Evolutionary conservation across 2,329 filamentous ascomycete species (phyloP), one percentile per base, ranked within the genome.

Genomic region (Westerdykella sp.): DNA sequence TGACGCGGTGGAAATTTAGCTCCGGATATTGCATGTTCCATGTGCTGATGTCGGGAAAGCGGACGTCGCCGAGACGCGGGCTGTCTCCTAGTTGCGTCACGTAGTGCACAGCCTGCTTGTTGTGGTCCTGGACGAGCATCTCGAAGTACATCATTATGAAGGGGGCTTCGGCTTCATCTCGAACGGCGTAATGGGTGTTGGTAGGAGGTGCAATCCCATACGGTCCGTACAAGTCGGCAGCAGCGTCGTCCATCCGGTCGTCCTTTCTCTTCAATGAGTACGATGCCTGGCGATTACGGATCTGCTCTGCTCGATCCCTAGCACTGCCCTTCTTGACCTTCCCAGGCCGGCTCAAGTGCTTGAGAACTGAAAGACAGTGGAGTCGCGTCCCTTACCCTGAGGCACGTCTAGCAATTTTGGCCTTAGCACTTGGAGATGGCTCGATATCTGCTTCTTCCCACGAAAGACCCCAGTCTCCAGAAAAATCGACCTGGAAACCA

Each of bases 401-500:
- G 73, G 71, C 47, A 78, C 72, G 5, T 72, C 69, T 48, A 70
- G 69, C 31, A 81, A 65, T 46, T 78, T 75, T 11, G 70, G 72
- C 57, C 79, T 79, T 15, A 83, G 67, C 2, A 82, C 78, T 60
- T 83, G 79, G 21, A 82, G 73, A 56, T 83, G 79, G 53, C 79
- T 83, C 0, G 79, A 82, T 4, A 83, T 76, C 55, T 82, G 77
- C 59, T 83, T 83, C 40, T 79, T 69, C 13, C 62, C 65, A 41
- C 79, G 69, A 21, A 54, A 56, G 43, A 73, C 73, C 16, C 78
- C 77, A 6, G 78, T 81, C 45, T 71, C 66, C 43, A 72, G 72
- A 50, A 69, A 65, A 46, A 83, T 81, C 41, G 73, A 77, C 51
- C 79, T 72, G 16, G 78, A 72, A 47, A 83, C 80, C 37, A 81